Conservation (phyloP, 2,329 filamentous ascomycete genomes). For the Magnaporthiopsis rhizophila region DNA sequence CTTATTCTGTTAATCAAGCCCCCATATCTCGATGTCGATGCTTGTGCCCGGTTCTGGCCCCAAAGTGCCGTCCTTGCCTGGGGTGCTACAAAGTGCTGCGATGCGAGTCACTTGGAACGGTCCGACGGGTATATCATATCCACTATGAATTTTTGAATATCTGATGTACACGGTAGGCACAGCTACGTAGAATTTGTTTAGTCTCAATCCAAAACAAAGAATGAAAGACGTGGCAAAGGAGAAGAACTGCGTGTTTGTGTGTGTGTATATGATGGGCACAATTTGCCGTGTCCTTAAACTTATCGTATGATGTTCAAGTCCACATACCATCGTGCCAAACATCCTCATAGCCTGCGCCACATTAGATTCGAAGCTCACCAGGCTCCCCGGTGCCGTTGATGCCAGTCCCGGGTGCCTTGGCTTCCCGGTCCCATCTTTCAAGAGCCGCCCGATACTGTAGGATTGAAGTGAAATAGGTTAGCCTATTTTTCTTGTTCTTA, state of each 20-base stretch:
- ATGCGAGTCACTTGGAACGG: background rate
- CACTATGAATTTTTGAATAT: background rate
- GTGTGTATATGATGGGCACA: background rate
- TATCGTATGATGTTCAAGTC: background rate
- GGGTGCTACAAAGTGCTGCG: background rate
- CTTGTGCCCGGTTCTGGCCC: background rate
- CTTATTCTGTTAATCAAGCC: too few relatives aligned
- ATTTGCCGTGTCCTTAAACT: background rate
- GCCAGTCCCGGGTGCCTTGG: background rate
- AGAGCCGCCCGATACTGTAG: slow-evolving; percentile 15
- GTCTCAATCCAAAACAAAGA: background rate
- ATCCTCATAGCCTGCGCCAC: background rate
- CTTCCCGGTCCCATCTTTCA: slow-evolving; percentile 12
- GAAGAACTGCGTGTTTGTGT: background rate
- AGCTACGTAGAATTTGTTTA: background rate
- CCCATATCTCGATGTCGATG: background rate
- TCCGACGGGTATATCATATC: too few relatives aligned
- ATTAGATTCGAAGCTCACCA: background rate
- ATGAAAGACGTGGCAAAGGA: background rate
- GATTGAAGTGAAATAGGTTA: background rate
- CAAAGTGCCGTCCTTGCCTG: background rate
- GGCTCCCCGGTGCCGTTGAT: background rate
- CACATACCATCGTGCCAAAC: background rate
- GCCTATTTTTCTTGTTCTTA: too few relatives aligned
- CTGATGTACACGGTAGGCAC: background rate